Evolutionary conservation across 1,139 yeast species (phyloP), one percentile per base, ranked within the genome.

Genomic region (Magnusiomyces tetraspermus): DNA sequence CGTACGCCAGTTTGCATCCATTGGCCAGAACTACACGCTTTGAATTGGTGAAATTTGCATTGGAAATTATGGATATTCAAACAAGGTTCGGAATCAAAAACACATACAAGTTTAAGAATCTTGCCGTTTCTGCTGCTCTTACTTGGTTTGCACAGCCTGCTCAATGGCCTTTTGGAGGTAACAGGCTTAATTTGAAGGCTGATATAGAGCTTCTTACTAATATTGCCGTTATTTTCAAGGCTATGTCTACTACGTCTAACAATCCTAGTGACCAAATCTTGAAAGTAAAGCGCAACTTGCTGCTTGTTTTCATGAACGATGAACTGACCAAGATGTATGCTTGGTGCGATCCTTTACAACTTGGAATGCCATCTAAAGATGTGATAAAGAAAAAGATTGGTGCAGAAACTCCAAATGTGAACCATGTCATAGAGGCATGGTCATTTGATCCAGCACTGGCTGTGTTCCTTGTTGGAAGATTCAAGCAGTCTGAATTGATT

Each of bases 91-190:
- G 65, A 15, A 59, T 60, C 33, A 43, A 41, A 17, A 73, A 76
- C 55, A 73, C 76, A 31, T 57, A 67, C 24, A 60, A 68, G 2
- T 69, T 86, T 58, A 76, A 80, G 0, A 72, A 74, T 46, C 69
- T 77, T 11, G 75, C 88, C 23, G 68, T 85, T 40, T 78, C 79
- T 54, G 90, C 89, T 15, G 78, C 84, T 0, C 73, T 92, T 51
- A 74, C 84, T 3, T 90, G 97, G 96, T 92, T 89, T 67, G 75
- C 75, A 40, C 77, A 73, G 52, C 73, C 78, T 24, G 74, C 80
- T 2, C 73, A 77, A 19, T 85, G 84, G 73, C 96, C 98, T 10
- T 89, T 76, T 70, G 97, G 97, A 1, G 84, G 90, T 13, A 88
- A 90, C 65, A 74, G 78, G 47, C 70, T 87, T 59, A 82, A 82